Conservation (phyloP, 2,329 filamentous ascomycete genomes). For the Orbilia brochopaga region DNA sequence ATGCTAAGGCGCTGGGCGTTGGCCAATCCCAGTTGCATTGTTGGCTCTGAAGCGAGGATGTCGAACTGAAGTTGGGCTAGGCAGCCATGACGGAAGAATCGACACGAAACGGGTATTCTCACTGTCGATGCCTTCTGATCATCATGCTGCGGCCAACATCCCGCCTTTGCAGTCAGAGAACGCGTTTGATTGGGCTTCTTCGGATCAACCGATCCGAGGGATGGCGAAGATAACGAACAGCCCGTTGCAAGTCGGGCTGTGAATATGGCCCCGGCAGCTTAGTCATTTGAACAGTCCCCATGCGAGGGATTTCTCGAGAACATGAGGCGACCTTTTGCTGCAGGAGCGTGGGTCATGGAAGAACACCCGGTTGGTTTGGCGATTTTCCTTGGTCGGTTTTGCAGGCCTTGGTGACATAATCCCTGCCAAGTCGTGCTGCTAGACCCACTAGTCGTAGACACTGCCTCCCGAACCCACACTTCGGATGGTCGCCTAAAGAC, state of each 20-base stretch:
- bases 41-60: conserved; percentile 17
- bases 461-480: conserved; percentile 38
- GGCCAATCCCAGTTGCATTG: not conserved
- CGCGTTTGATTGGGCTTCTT: conserved; percentile 30
- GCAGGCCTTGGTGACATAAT: conserved; percentile 20
- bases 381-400: conserved; percentile 33
- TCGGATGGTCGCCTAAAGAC: conserved; percentile 48
- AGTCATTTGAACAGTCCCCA: not conserved
- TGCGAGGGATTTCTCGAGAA: conserved; percentile 35
- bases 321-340: conserved; percentile 4
- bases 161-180: not conserved
- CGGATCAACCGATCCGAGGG: conserved; percentile 22
- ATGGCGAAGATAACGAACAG: conserved; percentile 7
- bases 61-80: conserved; percentile 19
- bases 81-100: conserved; percentile 33
- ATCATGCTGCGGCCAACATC: conserved; percentile 8
- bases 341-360: not conserved
- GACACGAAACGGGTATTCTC: conserved; percentile 24
- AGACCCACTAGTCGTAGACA: conserved; percentile 27
- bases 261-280: conserved; percentile 19
- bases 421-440: conserved; percentile 25
- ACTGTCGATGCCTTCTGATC: conserved; percentile 28
- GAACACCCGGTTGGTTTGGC: conserved; percentile 1
- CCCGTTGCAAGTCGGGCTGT: conserved; percentile 30
- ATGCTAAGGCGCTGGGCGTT: not conserved